Percentiles rank a stretch among this genome's conserved stretches.
Conservation (phyloP, 169 alveolate species). For the Amoebophrya sp. region DNA sequence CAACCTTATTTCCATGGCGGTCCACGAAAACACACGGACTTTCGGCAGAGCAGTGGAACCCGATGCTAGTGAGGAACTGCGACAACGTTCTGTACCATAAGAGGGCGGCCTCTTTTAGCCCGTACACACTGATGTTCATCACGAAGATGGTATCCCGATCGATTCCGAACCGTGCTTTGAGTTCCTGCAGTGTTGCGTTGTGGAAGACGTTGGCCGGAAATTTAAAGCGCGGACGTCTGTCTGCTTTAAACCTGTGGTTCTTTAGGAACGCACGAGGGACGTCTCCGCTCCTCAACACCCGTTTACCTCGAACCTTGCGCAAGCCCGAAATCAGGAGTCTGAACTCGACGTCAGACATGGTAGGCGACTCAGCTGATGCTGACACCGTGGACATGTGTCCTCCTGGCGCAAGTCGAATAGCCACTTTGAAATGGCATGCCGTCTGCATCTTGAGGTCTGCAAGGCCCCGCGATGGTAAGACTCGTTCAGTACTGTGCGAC, state of each 20-base stretch:
- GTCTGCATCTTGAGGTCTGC: background rate
- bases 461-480: background rate
- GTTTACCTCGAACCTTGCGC: background rate
- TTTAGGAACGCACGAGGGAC: background rate
- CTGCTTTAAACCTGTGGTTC: background rate
- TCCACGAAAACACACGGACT: background rate
- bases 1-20: background rate
- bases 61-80: background rate
- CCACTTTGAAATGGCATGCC: background rate
- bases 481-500: background rate
- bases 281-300: background rate
- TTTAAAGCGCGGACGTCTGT: background rate
- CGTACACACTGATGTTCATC: background rate
- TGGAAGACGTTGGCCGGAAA: background rate
- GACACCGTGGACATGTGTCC: background rate
- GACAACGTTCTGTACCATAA: background rate
- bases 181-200: background rate
- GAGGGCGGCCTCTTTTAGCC: background rate
- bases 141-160: background rate
- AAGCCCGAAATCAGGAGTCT: no score
- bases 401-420: background rate
- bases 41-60: background rate
- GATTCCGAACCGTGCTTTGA: background rate
- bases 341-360: background rate
- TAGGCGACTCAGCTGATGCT: background rate